A percentile compares a stretch with the other conserved stretches of the same genome.
Evolutionary conservation across 495 filamentous ascomycete genomes (phyloP).

Genomic region (Pseudoneurospora amorphoporcata): DNA sequence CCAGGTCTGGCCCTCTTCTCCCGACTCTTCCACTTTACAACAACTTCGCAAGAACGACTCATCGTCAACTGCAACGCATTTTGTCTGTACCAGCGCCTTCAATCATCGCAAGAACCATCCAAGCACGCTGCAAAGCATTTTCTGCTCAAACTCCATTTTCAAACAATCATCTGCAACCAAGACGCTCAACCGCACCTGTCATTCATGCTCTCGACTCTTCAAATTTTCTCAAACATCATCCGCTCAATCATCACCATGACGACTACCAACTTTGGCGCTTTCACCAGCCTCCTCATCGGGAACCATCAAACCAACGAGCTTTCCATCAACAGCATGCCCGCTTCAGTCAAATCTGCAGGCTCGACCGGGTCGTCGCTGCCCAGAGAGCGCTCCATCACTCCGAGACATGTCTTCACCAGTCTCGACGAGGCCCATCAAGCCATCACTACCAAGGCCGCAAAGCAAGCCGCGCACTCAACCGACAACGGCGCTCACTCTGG

Average conservation of each 20-base stretch:
- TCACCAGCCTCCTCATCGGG: background rate
- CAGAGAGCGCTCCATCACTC: slow-evolving; percentile 7
- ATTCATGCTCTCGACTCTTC: background rate
- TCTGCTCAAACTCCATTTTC: background rate
- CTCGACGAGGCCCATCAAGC: slow-evolving; percentile 18
- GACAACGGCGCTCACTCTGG: background rate
- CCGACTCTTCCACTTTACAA: background rate
- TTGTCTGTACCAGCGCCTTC: background rate
- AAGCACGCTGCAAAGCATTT: background rate
- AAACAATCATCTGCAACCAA: background rate
- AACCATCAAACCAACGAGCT: background rate
- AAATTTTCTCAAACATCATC: background rate
- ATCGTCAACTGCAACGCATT: background rate
- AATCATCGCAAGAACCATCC: background rate
- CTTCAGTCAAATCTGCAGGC: background rate
- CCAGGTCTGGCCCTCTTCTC: background rate
- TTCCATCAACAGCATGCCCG: background rate
- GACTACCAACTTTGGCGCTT: background rate
- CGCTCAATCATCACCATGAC: background rate
- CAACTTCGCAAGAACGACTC: background rate
- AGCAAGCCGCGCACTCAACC: background rate
- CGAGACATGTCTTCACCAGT: slow-evolving; percentile 15
- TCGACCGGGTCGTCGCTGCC: background rate
- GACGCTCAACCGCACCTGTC: background rate
- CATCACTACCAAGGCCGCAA: slow-evolving; percentile 13